Evolutionary conservation across 2,329 filamentous ascomycete genomes (phyloP).

Genomic region (Calonectria ilicicola): DNA sequence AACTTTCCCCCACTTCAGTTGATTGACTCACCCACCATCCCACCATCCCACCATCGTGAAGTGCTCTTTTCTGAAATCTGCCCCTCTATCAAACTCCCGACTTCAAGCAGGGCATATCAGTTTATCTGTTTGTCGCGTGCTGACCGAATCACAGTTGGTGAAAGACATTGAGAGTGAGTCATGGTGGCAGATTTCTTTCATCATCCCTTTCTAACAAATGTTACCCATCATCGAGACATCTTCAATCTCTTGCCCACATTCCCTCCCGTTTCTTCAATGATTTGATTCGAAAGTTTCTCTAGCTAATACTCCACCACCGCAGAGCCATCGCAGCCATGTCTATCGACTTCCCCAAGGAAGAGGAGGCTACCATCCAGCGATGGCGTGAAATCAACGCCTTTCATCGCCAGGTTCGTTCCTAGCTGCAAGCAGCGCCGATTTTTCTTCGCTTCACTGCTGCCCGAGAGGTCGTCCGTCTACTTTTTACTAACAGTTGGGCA

Average conservation of each 20-base stretch:
- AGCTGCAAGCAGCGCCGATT: neutral
- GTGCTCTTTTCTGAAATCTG: constrained; percentile 41
- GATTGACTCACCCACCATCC: constrained; percentile 40
- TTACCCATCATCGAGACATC: neutral
- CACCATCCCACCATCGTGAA: constrained; percentile 37
- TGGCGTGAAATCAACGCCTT: constrained; percentile 97
- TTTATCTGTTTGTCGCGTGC: constrained; percentile 24
- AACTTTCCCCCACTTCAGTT: constrained; percentile 37
- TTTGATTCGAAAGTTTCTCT: neutral
- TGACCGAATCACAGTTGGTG: constrained; percentile 28
- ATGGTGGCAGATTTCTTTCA: neutral
- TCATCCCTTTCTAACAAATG: neutral
- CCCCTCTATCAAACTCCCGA: constrained; percentile 37
- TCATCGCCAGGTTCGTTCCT: constrained; percentile 74
- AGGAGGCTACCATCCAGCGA: constrained; percentile 84
- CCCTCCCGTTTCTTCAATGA: neutral
- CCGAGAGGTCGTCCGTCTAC: neutral
- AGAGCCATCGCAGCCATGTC: constrained; percentile 67
- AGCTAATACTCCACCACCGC: neutral
- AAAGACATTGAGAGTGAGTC: constrained; percentile 25
- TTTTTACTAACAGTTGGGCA: constrained; percentile 17
- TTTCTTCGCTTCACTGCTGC: neutral
- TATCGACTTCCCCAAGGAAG: constrained; percentile 93
- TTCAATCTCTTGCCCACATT: neutral
- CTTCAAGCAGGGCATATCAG: constrained; percentile 30